Conservation (phyloP, 495 filamentous ascomycete genomes). For the Trichoderma erinaceum region DNA sequence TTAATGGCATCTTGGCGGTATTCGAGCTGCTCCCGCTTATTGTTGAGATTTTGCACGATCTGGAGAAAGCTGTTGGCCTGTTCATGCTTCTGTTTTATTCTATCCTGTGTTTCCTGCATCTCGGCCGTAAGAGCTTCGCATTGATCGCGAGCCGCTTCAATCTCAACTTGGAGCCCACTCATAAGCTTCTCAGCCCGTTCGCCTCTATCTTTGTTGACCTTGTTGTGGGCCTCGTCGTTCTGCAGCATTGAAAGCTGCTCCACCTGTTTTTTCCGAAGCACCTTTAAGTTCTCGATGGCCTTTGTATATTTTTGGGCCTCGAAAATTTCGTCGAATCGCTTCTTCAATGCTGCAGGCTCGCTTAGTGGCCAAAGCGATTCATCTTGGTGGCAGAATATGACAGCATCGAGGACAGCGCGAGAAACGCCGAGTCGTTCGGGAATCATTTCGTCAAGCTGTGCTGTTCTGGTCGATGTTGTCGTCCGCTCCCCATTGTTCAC, state of each 20-base stretch:
- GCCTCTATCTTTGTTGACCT: slow-evolving; percentile 79
- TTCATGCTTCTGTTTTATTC: slow-evolving; percentile 38
- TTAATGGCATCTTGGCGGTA: slow-evolving; percentile 53
- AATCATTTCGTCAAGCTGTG: slow-evolving; percentile 75
- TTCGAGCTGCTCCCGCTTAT: slow-evolving; percentile 64
- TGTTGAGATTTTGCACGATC: slow-evolving; percentile 61
- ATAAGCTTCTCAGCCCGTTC: slow-evolving; percentile 62
- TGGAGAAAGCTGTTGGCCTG: slow-evolving; percentile 41
- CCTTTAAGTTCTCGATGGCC: slow-evolving; percentile 89
- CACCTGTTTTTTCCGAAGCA: slow-evolving; percentile 73
- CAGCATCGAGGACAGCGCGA: slow-evolving; percentile 78
- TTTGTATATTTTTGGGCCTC: slow-evolving; percentile 96
- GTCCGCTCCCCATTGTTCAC: slow-evolving; percentile 74
- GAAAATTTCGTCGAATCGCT: slow-evolving; percentile 95
- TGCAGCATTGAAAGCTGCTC: slow-evolving; percentile 65
- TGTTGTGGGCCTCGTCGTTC: slow-evolving; percentile 66
- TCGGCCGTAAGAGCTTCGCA: slow-evolving; percentile 48
- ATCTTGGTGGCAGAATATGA: slow-evolving; percentile 98
- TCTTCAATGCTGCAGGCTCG: slow-evolving; percentile 76
- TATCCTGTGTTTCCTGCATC: slow-evolving; percentile 34
- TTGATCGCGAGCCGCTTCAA: slow-evolving; percentile 59
- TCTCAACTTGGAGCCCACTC: slow-evolving; percentile 60
- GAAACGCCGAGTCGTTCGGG: slow-evolving; percentile 87
- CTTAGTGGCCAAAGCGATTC: slow-evolving; percentile 98
- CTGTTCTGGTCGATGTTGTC: slow-evolving; percentile 67